Evolutionary conservation across 1,139 yeast genomes (phyloP).

Genomic region (Yamadazyma oceani): DNA sequence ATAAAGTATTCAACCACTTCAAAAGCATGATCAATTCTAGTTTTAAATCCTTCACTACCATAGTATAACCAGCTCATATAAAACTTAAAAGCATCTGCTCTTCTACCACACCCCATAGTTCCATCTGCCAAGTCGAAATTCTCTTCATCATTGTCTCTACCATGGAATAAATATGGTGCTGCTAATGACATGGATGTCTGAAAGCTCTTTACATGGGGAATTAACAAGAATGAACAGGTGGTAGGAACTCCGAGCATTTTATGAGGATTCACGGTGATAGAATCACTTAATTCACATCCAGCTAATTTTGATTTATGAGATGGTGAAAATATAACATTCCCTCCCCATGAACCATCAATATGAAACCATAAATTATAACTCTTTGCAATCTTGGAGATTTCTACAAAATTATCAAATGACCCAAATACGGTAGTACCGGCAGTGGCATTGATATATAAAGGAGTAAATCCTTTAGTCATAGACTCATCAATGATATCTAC

Average conservation of each 20-base stretch:
- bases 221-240: constrained; percentile 76
- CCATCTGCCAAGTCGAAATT: constrained; percentile 84
- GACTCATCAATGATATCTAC: constrained; percentile 46
- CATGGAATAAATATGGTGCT: constrained; percentile 84
- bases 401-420: constrained; percentile 68
- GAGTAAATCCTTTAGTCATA: constrained; percentile 57
- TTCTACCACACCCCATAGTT: constrained; percentile 90
- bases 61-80: constrained; percentile 82
- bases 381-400: constrained; percentile 55
- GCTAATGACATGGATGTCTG: constrained; percentile 71
- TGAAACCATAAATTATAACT: constrained; percentile 69
- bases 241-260: constrained; percentile 90
- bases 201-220: constrained; percentile 67
- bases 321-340: constrained; percentile 69
- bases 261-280: constrained; percentile 85
- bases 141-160: constrained; percentile 50
- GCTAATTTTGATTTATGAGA: constrained; percentile 46
- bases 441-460: constrained; percentile 76
- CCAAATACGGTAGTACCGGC: constrained; percentile 93
- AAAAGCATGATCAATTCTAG: constrained; percentile 72
- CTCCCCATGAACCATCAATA: constrained; percentile 93
- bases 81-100: constrained; percentile 79
- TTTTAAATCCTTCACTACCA: constrained; percentile 58
- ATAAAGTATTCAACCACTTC: constrained; percentile 63
- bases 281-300: constrained; percentile 69